These are phyloP conservation scores for Biancaea sappan DNA, from an alignment of 306 rosid genomes.

Conservation along the genomic window DNA sequence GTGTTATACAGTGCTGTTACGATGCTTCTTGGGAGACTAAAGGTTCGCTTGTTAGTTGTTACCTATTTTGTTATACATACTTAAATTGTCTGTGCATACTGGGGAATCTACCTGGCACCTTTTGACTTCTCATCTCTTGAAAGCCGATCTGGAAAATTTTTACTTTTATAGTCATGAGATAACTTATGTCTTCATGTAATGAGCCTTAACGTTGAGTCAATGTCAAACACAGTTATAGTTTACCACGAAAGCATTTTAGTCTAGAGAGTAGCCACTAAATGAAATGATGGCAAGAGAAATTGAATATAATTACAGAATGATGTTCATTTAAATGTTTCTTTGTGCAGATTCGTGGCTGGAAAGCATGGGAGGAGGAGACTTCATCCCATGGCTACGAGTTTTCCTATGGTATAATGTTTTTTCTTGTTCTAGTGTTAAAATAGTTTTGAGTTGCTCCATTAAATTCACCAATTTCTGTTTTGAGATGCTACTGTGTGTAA, in stretches of 20 bases:
- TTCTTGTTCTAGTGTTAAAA: slow-evolving; percentile 1
- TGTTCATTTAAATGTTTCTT: slow-evolving; percentile 28
- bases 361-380: slow-evolving; percentile 91
- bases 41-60: slow-evolving; percentile 49
- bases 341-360: slow-evolving; percentile 92
- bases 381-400: slow-evolving; percentile 72
- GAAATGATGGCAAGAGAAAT: neutral
- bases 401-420: slow-evolving; percentile 61
- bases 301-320: neutral
- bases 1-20: slow-evolving; percentile 84
- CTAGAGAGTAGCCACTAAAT: neutral
- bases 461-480: neutral
- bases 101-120: slow-evolving; percentile 2
- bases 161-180: neutral
- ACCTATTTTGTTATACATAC: neutral
- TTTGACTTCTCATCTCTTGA: slow-evolving; percentile 5
- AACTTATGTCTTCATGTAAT: neutral
- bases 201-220: neutral
- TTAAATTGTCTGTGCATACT: slow-evolving; percentile 1
- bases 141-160: neutral
- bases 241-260: neutral
- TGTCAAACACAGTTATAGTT: neutral
- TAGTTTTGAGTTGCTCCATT: neutral
- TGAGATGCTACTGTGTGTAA: slow-evolving; percentile 18
- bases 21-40: slow-evolving; percentile 96